Evolutionary conservation across 176 grass and related monocot genomes (phyloP).

Genomic region (Aegilops speltoides): DNA sequence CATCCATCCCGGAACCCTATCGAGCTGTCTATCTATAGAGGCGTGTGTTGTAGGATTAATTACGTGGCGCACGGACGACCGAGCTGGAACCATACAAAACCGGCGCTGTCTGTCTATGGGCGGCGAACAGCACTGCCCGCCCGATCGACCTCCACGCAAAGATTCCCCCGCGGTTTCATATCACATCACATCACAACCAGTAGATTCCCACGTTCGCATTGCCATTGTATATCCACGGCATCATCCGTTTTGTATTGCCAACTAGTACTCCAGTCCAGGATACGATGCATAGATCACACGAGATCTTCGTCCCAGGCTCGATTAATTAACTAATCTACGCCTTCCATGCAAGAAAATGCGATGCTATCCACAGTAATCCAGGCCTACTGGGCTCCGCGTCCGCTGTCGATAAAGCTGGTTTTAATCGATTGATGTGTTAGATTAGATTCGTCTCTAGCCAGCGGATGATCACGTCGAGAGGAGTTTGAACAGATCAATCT

Average conservation of each 20-base stretch:
- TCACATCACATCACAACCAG: neutral
- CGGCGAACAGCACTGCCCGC: neutral
- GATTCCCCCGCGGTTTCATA: neutral
- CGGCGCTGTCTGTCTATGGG: constrained; percentile 15
- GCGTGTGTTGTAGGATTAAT: too few species aligned
- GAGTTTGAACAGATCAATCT: neutral
- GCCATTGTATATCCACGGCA: neutral
- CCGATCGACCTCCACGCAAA: neutral
- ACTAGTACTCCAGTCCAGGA: too few species aligned
- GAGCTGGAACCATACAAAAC: constrained; percentile 6
- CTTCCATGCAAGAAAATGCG: too few species aligned
- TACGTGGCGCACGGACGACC: neutral
- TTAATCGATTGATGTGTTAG: neutral
- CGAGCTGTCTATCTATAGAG: too few species aligned
- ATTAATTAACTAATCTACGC: too few species aligned
- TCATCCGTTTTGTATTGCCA: too few species aligned
- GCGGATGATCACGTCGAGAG: neutral
- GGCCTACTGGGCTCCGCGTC: too few species aligned
- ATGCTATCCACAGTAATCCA: too few species aligned
- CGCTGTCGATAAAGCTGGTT: neutral
- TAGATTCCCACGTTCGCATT: neutral
- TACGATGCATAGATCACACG: too few species aligned
- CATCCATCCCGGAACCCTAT: too few species aligned
- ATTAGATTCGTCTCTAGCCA: neutral
- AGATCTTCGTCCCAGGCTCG: too few species aligned